A percentile compares a stretch with the other conserved stretches of the same genome.
phyloP scores from a whole-genome alignment of 306 rosid genomes.

The Quercus dentata region DNA sequence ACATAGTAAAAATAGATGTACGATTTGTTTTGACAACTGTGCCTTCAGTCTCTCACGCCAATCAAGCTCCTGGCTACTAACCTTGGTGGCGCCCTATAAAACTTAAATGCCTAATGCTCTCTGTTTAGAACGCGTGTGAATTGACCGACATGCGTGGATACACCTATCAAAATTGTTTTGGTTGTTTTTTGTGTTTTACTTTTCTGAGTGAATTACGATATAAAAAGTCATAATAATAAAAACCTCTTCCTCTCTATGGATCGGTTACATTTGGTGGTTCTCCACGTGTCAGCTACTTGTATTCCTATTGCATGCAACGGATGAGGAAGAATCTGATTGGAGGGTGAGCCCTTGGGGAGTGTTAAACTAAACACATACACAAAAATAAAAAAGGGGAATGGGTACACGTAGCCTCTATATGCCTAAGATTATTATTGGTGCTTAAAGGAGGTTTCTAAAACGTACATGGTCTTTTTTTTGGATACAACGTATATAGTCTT shows the following conservation, averaged over 20 bases:
- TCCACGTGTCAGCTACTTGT: slow-evolving; percentile 22
- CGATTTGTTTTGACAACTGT: not conserved
- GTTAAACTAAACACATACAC: not conserved
- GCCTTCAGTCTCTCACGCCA: slow-evolving; percentile 21
- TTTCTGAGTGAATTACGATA: not conserved
- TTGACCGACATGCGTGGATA: slow-evolving; percentile 69
- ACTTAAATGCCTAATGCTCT: not conserved
- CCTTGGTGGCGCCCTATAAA: not conserved
- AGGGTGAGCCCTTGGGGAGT: not conserved
- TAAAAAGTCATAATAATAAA: not conserved
- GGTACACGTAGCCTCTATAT: slow-evolving; percentile 9
- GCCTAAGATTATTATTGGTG: too few species aligned
- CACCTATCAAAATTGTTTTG: slow-evolving; percentile 71
- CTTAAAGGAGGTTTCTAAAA: slow-evolving; percentile 13
- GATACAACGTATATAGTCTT: slow-evolving; percentile 2
- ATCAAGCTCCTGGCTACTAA: slow-evolving; percentile 23
- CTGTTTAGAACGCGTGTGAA: slow-evolving; percentile 46
- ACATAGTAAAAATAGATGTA: slow-evolving; percentile 18
- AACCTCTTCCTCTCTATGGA: not conserved
- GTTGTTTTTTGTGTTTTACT: slow-evolving; percentile 17
- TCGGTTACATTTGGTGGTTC: slow-evolving; percentile 51
- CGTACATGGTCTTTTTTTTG: not conserved
- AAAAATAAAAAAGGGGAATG: not conserved
- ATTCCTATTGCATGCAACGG: slow-evolving; percentile 29
- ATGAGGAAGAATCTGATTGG: slow-evolving; percentile 32